Conservation (phyloP, 1,284 basidiomycete species). For the Moesziomyces sp. region DNA sequence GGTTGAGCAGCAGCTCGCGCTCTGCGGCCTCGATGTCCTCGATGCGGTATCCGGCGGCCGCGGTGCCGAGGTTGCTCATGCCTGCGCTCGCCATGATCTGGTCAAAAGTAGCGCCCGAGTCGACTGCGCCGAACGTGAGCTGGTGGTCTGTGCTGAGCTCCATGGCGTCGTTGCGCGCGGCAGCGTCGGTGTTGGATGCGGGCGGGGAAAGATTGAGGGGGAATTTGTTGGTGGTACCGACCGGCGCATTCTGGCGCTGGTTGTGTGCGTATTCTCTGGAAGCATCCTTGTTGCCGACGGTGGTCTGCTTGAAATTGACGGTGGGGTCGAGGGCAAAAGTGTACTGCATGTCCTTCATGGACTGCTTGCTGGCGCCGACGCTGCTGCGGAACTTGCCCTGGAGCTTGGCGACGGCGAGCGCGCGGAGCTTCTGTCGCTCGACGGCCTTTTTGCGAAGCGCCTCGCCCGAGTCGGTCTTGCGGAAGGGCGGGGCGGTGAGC, state of each 20-base stretch:
- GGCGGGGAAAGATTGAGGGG: conserved; percentile 32
- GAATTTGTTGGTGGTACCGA: conserved; percentile 45
- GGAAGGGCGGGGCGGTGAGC: conserved; percentile 49
- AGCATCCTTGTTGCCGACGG: conserved; percentile 35
- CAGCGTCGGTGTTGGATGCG: conserved; percentile 8
- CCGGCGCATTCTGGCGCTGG: conserved; percentile 32
- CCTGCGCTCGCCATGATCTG: conserved; percentile 41
- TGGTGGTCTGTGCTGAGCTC: conserved; percentile 10
- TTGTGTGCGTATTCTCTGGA: conserved; percentile 28
- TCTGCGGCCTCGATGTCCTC: conserved; percentile 55
- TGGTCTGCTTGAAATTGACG: conserved; percentile 49
- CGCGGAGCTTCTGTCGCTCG: conserved; percentile 45
- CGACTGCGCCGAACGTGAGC: conserved; percentile 10
- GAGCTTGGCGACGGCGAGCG: conserved; percentile 43
- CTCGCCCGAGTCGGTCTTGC: conserved; percentile 47
- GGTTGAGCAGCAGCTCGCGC: conserved; percentile 43
- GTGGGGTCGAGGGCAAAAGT: conserved; percentile 39
- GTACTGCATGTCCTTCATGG: conserved; percentile 48
- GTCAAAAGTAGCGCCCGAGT: conserved; percentile 22
- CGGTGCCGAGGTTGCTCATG: conserved; percentile 8
- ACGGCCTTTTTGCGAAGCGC: conserved; percentile 42
- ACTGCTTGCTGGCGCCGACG: conserved; percentile 23
- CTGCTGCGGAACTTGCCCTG: conserved; percentile 38
- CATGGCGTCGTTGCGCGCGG: conserved; percentile 17
- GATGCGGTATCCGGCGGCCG: conserved; percentile 32